Base-by-base conservation (phyloP, 331 rosid genomes). In the Telfairia occidentalis region DNA sequence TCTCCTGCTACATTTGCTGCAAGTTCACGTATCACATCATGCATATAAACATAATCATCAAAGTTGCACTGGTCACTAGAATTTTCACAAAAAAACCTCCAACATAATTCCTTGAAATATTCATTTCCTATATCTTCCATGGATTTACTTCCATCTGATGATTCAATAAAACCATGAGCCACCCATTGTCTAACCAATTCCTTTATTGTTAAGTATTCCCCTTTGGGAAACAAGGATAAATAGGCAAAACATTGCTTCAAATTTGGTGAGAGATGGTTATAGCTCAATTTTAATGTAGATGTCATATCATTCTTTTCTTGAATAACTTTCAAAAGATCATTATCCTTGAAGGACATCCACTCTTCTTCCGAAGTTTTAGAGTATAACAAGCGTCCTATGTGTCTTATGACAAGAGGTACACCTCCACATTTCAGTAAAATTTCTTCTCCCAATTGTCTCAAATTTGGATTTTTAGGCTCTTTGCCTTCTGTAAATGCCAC, bases 201-300 rank as follows among this genome's bases (percentile, higher is more conserved):
- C 5, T 23, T 23, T 38, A 55, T 37, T 4, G 21, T 21, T 52
- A 35, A 15, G 2, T 6, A 11, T 3, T 10, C 12, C 6, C n/a
- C n/a, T 53, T 74, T 53, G 29, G 53, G 67, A 2, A 74, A 74
- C 24, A 74, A 38, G 8, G 77, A 74, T 18, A 9, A 54, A 55
- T 53, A 74, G 12, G 49, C 50, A 74, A 74, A 55, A 54, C 77
- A 74, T 21, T 35, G 50, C 37, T 74, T 74, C 67, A 74, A n/a
- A 55, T 23, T 7, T 34, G 77, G 34, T 15, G 67, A 24, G 18
- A 74, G 64, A 15, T 52, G 67, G 61, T 52, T 74, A 35, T 74
- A 74, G 50, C 77, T 73, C 11, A 73, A n/a, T 34, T 54, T 55
- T 23, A 73, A 30, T 19, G 35, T 9, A 0, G 21, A 21, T 19